Percentiles rank a stretch among this genome's conserved stretches.
These are phyloP conservation scores for Trichoderma citrinoviride DNA, from an alignment of 2,329 filamentous ascomycete species.

Conservation along the genomic window DNA sequence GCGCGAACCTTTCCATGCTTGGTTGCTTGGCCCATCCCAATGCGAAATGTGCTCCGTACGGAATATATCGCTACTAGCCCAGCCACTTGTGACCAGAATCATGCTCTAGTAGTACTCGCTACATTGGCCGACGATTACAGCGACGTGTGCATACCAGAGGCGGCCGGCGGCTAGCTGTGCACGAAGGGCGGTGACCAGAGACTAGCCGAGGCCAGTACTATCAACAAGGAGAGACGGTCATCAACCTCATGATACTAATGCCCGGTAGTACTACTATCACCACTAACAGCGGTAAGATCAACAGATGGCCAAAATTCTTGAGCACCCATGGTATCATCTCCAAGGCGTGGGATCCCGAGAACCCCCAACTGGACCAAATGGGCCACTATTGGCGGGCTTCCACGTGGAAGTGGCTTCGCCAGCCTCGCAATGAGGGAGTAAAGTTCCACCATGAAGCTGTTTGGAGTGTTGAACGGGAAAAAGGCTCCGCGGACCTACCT, in stretches of 20 bases:
- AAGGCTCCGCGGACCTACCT: conserved; percentile 2
- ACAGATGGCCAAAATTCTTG: neutral
- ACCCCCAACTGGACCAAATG: neutral
- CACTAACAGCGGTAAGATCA: neutral
- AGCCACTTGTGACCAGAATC: conserved; percentile 6
- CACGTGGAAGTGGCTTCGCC: conserved; percentile 19
- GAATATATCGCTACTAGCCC: neutral
- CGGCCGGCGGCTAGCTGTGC: neutral
- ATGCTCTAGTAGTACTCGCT: neutral
- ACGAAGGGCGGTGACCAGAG: conserved; percentile 15
- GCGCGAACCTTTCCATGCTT: conserved; percentile 18
- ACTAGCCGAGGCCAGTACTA: conserved; percentile 2
- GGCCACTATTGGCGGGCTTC: conserved; percentile 12
- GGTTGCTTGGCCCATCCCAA: conserved; percentile 18
- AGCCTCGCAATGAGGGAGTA: neutral
- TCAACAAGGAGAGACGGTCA: neutral
- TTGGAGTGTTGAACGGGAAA: conserved; percentile 13
- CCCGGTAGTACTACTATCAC: neutral
- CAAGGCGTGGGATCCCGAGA: neutral
- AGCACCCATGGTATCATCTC: neutral
- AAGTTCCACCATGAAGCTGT: conserved; percentile 2
- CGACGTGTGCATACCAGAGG: neutral
- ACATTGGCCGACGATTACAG: conserved; percentile 2
- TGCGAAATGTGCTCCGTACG: conserved; percentile 16
- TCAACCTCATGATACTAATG: neutral